Conservation (phyloP, 129 eudicot species). For the Artemisia tridentata region DNA sequence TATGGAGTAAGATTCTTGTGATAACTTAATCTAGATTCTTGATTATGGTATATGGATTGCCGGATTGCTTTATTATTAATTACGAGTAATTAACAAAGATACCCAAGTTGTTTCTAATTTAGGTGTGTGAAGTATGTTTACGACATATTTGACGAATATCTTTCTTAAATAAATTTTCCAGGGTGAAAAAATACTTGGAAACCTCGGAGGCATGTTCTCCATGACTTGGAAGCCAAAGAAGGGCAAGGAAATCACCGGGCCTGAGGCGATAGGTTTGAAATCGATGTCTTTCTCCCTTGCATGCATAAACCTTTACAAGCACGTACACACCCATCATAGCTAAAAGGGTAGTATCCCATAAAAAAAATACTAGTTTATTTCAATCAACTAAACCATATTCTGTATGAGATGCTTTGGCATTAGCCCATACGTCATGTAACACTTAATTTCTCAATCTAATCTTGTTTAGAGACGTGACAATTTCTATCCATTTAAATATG, state of each 20-base stretch:
- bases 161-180: slow-evolving; percentile 29
- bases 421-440: too few relatives aligned
- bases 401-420: too few relatives aligned
- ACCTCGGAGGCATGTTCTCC: slow-evolving; percentile 95
- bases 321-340: too few relatives aligned
- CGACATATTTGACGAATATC: slow-evolving; percentile 5
- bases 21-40: not conserved
- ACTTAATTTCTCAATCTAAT: too few relatives aligned
- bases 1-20: too few relatives aligned
- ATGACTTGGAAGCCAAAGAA: slow-evolving; percentile 98
- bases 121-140: not conserved
- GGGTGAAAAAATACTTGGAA: slow-evolving; percentile 88
- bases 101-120: slow-evolving; percentile 5
- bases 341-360: too few relatives aligned
- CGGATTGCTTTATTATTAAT: not conserved
- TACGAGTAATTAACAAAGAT: not conserved
- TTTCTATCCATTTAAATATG: too few relatives aligned
- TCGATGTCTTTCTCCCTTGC: not conserved
- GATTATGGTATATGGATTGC: not conserved
- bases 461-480: too few relatives aligned
- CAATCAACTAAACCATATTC: too few relatives aligned
- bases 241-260: slow-evolving; percentile 63
- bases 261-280: slow-evolving; percentile 54
- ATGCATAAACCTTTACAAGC: not conserved
- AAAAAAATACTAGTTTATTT: too few relatives aligned